Evolutionary conservation across 2,329 filamentous ascomycete species (phyloP), one percentile per base, ranked within the genome.

Genomic region (Aplosporella prunicola): DNA sequence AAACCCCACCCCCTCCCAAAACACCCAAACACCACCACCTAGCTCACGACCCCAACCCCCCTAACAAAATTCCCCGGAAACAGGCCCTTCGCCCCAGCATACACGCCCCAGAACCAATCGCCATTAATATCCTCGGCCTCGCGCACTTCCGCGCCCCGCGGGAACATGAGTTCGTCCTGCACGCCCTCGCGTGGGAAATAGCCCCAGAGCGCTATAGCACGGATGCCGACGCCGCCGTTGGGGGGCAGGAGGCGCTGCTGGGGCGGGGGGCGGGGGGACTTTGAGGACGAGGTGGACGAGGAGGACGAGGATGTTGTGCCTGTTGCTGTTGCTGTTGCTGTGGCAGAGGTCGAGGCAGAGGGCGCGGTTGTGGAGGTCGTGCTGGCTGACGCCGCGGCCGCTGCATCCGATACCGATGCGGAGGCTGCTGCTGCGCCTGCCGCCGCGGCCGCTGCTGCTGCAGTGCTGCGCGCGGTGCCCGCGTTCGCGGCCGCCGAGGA

Each of bases 71-170:
- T 73, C 5, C 79, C 78, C 4, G 88, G 88, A 53, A 95, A 93
- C 46, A 95, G 51, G 0, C 86, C 88, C 48, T 76, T 78, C 16
- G 63, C 66, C 0, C 86, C 87, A 62, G 86, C 87, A 66, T 93
- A 95, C 18, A 78, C 77, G 0, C 89, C 89, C 63, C 80, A 82
- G 51, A 74, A 87, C 88, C 88, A 96, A 56, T 94, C 87, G 13
- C 80, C 83, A 56, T 94, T 94, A 32, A 93, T 76, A 57, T 91
- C 82, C 55, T 89, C 81, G 24, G 82, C 76, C 63, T 96, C 89
- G 5, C 72, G 71, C 10, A 96, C 74, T 58, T 91, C 83, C 0
- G 88, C 87, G 8, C 82, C 79, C 34, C 78, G 78, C 0, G 89
- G 89, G 49, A 96, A 95, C 44, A 79, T 60, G 26, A 96, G 62